Base-by-base conservation (phyloP, 139 green algal species). In the Chlamydomonas asymmetrica region DNA sequence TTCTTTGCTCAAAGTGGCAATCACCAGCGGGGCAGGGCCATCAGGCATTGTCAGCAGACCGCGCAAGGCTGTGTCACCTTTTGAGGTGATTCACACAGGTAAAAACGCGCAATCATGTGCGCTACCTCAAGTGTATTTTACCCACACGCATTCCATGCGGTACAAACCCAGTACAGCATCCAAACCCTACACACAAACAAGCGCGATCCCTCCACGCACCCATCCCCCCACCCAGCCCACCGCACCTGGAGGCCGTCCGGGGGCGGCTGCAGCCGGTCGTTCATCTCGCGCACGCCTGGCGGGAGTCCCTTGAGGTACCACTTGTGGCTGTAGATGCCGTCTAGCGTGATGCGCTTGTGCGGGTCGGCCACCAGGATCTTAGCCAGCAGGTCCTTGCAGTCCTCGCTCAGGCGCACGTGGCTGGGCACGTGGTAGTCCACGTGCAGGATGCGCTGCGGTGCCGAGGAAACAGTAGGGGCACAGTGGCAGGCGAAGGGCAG, bases 251-350 rank as follows among this genome's bases (percentile, higher is more conserved):
- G 57, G 6, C 84, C 84, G 10, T 84, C 71, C 18, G 80, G 78
- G 25, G 62, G 60, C 22, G 80, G 69, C 54, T 82, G 74, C 27
- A 63, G 48, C 20, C 78, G 66, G 73, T 85, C 67, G 65, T 85
- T 85, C 45, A 80, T 80, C 73, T 80, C 73, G 8, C 48, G 63
- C 73, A 80, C 73, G 18, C 73, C 73, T 31, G 74, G 74, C n/a
- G 94, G 94, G 75, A 98, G 90, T 78, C 97, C 93, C 73, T 92
- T 94, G 52, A 82, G 75, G 83, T 94, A 99, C 81, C 81, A 87
- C 23, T 61, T 60, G 73, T 87, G 73, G 70, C 71, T 75, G 59
- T 85, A 85, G 71, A 88, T 88, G 25, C 66, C 75, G 27, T 80
- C 56, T 7, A 98, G 89, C n/a, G 81, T 92, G 81, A 97, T 94